These are phyloP conservation scores for Penicillium sp. DNA, from an alignment of 2,329 filamentous ascomycete genomes.

Conservation along the genomic window DNA sequence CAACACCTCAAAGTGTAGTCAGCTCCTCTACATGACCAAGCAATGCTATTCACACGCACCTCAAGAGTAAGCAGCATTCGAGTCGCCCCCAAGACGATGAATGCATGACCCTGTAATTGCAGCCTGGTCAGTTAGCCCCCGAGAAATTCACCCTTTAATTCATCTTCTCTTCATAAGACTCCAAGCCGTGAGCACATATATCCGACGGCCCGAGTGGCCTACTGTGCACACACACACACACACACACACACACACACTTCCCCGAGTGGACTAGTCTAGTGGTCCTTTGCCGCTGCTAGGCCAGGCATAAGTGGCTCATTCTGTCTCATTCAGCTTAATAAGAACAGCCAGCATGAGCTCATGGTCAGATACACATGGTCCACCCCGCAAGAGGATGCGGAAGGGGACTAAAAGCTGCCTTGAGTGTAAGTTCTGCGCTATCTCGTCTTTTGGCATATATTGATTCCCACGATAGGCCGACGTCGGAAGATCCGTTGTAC, in stretches of 20 bases:
- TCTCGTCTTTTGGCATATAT: neutral
- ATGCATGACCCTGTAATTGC: neutral
- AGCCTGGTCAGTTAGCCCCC: neutral
- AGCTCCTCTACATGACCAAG: neutral
- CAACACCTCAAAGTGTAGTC: too few relatives aligned
- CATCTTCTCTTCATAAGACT: neutral
- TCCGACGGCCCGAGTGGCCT: neutral
- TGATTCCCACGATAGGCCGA: slow-evolving; percentile 31
- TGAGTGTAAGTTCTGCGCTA: slow-evolving; percentile 38
- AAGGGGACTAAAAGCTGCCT: slow-evolving; percentile 50
- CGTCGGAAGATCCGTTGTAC: slow-evolving; percentile 50
- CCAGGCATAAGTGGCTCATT: neutral
- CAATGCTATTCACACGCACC: slow-evolving; percentile 8
- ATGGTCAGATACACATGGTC: slow-evolving; percentile 34
- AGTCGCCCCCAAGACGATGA: neutral
- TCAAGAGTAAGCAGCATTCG: neutral
- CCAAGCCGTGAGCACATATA: neutral
- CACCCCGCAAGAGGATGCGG: slow-evolving; percentile 48
- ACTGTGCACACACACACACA: neutral
- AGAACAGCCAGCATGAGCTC: slow-evolving; percentile 20
- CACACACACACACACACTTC: neutral
- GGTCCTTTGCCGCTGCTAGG: neutral
- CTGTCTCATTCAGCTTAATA: neutral
- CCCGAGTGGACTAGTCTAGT: neutral
- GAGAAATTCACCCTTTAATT: neutral